These are phyloP conservation scores for Trichophyton mentagrophytes DNA, from an alignment of 2,329 filamentous ascomycete genomes.

Conservation along the genomic window DNA sequence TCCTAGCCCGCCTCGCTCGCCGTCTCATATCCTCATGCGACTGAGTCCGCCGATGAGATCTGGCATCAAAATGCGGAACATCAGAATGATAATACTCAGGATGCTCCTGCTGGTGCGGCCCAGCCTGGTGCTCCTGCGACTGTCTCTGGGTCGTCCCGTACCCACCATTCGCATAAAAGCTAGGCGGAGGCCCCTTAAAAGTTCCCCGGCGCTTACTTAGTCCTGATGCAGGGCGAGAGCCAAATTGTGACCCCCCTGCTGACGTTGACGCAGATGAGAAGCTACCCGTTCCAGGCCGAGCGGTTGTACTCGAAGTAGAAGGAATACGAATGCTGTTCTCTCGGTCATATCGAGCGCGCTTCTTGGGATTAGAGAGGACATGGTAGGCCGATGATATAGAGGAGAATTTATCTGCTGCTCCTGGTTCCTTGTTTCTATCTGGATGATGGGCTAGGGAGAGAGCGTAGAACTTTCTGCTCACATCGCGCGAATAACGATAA, in stretches of 20 bases:
- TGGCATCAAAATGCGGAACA: constrained; percentile 66
- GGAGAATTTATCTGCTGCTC: constrained; percentile 63
- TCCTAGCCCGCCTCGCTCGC: constrained; percentile 31
- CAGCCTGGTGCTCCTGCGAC: constrained; percentile 24
- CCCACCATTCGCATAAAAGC: constrained; percentile 71
- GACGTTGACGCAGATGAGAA: constrained; percentile 17
- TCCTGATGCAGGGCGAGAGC: constrained; percentile 62
- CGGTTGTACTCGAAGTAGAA: constrained; percentile 19
- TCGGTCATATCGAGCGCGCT: constrained; percentile 70
- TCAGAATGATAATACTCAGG: constrained; percentile 21
- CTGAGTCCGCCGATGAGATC: constrained; percentile 62
- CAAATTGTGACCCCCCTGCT: constrained; percentile 40
- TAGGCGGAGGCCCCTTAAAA: constrained; percentile 77
- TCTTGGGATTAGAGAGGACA: constrained; percentile 57
- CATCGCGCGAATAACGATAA: neutral
- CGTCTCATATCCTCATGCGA: constrained; percentile 45
- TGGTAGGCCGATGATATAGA: constrained; percentile 74
- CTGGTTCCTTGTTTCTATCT: constrained; percentile 70
- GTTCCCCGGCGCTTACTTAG: constrained; percentile 61
- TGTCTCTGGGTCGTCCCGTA: constrained; percentile 43
- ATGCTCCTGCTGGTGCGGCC: constrained; percentile 39
- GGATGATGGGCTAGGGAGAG: constrained; percentile 90
- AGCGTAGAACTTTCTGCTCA: constrained; percentile 57
- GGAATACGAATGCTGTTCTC: constrained; percentile 27
- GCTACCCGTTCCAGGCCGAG: constrained; percentile 20